Evolutionary conservation across 139 green algal species (phyloP).

Genomic region (Closterium sp.): DNA sequence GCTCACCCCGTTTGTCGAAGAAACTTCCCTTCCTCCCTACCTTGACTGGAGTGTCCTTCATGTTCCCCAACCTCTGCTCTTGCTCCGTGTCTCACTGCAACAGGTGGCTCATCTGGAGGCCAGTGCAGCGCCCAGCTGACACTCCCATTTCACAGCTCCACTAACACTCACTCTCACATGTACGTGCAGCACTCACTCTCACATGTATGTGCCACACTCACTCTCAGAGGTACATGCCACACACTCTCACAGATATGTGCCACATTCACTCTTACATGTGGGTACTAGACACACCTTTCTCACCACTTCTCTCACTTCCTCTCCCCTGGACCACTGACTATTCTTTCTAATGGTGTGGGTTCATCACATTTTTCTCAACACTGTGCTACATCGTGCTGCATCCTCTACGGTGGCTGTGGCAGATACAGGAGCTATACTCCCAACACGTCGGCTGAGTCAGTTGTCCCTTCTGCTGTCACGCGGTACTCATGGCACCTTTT

Average conservation of each 20-base stretch:
- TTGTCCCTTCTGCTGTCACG: background rate
- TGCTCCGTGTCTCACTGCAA: background rate
- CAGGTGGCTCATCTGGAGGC: background rate
- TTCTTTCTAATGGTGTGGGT: background rate
- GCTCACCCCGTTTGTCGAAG: no score
- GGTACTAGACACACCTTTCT: no score
- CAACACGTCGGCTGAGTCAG: background rate
- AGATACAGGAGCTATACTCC: background rate
- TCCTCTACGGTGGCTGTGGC: background rate
- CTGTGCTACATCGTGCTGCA: no score
- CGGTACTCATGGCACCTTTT: no score
- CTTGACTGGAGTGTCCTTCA: background rate
- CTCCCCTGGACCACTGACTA: background rate
- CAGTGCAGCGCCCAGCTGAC: background rate
- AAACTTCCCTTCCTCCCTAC: background rate
- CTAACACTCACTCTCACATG: background rate
- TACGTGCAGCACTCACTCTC: background rate
- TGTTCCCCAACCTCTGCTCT: background rate
- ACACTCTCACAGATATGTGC: no score
- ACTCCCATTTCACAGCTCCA: background rate
- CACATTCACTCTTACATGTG: background rate
- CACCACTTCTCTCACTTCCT: background rate
- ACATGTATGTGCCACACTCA: background rate
- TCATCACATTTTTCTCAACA: background rate
- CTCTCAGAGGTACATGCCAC: no score